phyloP scores from a whole-genome alignment of 2,329 filamentous ascomycete species.

The Penicillium decumbens region DNA sequence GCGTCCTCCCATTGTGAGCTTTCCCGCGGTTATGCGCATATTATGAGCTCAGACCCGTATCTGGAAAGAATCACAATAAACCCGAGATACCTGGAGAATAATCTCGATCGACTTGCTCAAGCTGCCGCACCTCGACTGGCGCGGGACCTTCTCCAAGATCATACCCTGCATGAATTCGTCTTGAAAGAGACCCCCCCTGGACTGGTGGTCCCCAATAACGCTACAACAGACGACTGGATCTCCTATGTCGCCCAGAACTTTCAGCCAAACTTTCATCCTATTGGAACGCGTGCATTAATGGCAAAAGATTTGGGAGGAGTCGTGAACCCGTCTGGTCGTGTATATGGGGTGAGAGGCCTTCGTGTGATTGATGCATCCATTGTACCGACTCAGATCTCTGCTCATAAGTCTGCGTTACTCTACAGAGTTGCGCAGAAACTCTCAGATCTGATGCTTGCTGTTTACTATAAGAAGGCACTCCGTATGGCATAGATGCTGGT shows the following conservation, averaged over 20 bases:
- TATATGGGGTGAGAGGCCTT: neutral
- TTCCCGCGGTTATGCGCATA: neutral
- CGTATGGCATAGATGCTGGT: neutral
- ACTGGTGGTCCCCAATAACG: neutral
- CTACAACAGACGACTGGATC: neutral
- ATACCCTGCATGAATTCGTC: neutral
- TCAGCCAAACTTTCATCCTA: neutral
- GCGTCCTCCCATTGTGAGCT: neutral
- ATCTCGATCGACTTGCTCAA: neutral
- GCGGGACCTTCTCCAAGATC: neutral
- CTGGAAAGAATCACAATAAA: neutral
- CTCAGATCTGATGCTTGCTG: neutral
- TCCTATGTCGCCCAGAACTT: neutral
- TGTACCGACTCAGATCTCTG: neutral
- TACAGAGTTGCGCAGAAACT: neutral
- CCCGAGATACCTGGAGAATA: neutral
- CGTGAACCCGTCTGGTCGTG: neutral
- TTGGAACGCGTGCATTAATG: neutral
- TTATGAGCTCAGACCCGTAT: neutral
- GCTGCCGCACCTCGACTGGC: neutral
- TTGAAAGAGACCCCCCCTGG: neutral
- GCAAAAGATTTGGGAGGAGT: neutral
- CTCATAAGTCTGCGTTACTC: neutral
- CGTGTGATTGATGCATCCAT: neutral
- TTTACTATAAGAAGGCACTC: neutral